A percentile compares a stretch with the other conserved stretches of the same genome.
Evolutionary conservation across 352 stramenopile species (phyloP).

Genomic region (Peronospora farinosa): DNA sequence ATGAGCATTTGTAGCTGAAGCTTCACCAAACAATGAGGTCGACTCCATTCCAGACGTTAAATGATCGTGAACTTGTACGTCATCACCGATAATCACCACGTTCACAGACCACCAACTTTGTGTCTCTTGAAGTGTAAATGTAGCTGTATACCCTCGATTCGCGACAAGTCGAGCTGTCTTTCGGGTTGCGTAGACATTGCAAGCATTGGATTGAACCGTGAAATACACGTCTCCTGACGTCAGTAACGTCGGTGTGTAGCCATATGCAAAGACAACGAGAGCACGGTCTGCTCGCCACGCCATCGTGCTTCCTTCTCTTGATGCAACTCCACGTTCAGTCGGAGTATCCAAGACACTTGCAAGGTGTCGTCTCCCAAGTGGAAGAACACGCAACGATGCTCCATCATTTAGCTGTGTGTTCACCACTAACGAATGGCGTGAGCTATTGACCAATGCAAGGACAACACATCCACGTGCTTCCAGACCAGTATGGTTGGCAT

Average conservation of each 20-base stretch:
- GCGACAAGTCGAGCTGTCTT: slow-evolving; percentile 68
- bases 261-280: slow-evolving; percentile 75
- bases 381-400: slow-evolving; percentile 62
- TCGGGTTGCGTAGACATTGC: slow-evolving; percentile 72
- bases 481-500: slow-evolving; percentile 77
- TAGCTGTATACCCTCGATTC: slow-evolving; percentile 76
- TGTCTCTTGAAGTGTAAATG: slow-evolving; percentile 76
- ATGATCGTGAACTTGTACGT: slow-evolving; percentile 46
- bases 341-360: slow-evolving; percentile 38
- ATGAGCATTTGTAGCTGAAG: slow-evolving; percentile 3
- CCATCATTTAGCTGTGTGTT: slow-evolving; percentile 68
- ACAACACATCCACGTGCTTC: slow-evolving; percentile 71
- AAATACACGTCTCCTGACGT: slow-evolving; percentile 83
- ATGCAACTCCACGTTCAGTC: slow-evolving; percentile 4
- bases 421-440: slow-evolving; percentile 61
- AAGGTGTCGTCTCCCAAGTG: slow-evolving; percentile 45
- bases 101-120: slow-evolving; percentile 79
- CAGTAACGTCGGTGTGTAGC: slow-evolving; percentile 78
- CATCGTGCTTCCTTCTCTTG: slow-evolving; percentile 19
- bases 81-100: slow-evolving; percentile 75
- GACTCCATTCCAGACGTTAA: slow-evolving; percentile 14
- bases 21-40: slow-evolving; percentile 28
- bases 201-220: slow-evolving; percentile 76
- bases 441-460: slow-evolving; percentile 76
- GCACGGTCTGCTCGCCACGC: slow-evolving; percentile 58